phyloP scores from a whole-genome alignment of 2,329 filamentous ascomycete genomes.

The Teratosphaeria zuluensis region DNA sequence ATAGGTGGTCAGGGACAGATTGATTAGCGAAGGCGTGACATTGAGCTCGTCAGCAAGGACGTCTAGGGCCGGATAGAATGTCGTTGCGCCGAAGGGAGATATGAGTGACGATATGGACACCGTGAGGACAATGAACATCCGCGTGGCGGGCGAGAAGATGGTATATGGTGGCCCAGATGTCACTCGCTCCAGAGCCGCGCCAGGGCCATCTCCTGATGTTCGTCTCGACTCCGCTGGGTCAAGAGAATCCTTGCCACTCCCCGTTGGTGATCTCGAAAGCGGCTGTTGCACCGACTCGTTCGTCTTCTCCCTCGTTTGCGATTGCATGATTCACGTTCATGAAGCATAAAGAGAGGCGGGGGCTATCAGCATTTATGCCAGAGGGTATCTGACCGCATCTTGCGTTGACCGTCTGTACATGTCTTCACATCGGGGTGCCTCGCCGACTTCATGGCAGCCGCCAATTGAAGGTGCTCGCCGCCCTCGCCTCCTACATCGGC shows the following conservation, averaged over 20 bases:
- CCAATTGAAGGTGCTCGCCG: not conserved
- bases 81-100: constrained; percentile 28
- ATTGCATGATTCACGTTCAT: not conserved
- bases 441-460: not conserved
- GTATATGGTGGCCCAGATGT: constrained; percentile 15
- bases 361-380: not conserved
- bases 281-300: not conserved
- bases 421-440: not conserved
- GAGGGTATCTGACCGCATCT: not conserved
- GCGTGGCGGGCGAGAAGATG: constrained; percentile 16
- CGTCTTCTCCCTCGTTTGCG: not conserved
- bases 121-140: constrained; percentile 18
- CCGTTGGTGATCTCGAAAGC: not conserved
- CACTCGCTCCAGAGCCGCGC: not conserved
- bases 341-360: not conserved
- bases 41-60: constrained; percentile 40
- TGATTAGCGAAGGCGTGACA: constrained; percentile 35
- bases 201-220: not conserved
- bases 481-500: not conserved
- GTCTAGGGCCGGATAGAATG: constrained; percentile 47
- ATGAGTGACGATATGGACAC: constrained; percentile 20
- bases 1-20: constrained; percentile 49
- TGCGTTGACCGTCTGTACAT: not conserved
- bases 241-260: not conserved
- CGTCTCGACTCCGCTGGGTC: not conserved